Evolutionary conservation across 2,329 filamentous ascomycete genomes (phyloP).

Genomic region (Colletotrichum musicola): DNA sequence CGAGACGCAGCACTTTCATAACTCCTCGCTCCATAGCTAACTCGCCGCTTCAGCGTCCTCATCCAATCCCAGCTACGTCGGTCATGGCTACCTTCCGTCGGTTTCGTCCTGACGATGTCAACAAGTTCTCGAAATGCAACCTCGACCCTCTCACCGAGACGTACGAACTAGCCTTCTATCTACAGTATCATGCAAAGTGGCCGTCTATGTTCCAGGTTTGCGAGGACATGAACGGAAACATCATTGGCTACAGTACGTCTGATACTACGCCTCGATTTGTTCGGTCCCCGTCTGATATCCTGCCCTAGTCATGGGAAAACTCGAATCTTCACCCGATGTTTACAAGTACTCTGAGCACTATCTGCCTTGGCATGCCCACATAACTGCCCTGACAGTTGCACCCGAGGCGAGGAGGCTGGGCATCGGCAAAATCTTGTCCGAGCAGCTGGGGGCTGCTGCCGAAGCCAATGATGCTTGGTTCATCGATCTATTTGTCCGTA

Average conservation of each 20-base stretch:
- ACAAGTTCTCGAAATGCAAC: slow-evolving; percentile 94
- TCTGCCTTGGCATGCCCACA: slow-evolving; percentile 99
- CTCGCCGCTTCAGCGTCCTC: neutral
- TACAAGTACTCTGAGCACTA: slow-evolving; percentile 86
- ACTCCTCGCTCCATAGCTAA: neutral
- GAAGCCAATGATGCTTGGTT: slow-evolving; percentile 92
- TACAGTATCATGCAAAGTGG: slow-evolving; percentile 96
- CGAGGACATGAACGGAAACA: slow-evolving; percentile 86
- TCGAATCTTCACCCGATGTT: slow-evolving; percentile 85
- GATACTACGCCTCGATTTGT: slow-evolving; percentile 23
- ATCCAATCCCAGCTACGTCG: neutral
- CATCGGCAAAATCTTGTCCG: slow-evolving; percentile 85
- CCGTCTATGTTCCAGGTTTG: slow-evolving; percentile 94
- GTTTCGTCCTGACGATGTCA: slow-evolving; percentile 86
- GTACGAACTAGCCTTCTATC: slow-evolving; percentile 94
- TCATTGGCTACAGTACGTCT: slow-evolving; percentile 89
- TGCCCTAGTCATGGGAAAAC: slow-evolving; percentile 89
- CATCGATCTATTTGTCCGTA: slow-evolving; percentile 92
- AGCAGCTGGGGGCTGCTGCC: slow-evolving; percentile 84
- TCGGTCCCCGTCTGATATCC: slow-evolving; percentile 43
- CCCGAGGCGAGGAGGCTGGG: slow-evolving; percentile 88
- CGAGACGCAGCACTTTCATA: too few species aligned
- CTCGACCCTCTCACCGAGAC: slow-evolving; percentile 98
- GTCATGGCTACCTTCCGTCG: slow-evolving; percentile 86
- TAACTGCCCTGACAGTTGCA: slow-evolving; percentile 93